Evolutionary conservation across 257 asterid species (phyloP).

Genomic region (Coffea canephora): DNA sequence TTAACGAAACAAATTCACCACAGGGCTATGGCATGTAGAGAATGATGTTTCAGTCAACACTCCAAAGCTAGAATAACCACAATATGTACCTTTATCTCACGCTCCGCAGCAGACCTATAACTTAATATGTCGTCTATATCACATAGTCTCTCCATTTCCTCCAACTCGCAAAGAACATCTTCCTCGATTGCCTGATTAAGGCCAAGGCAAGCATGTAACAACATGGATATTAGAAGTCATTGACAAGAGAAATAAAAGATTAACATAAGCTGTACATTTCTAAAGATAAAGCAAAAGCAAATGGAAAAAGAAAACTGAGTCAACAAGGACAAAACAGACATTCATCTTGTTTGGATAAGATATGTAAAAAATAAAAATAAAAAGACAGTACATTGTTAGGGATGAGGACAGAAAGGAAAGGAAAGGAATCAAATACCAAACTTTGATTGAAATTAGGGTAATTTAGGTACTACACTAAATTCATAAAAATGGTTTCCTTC

Average conservation of each 20-base stretch:
- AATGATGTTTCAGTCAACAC: neutral
- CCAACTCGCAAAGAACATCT: slow-evolving; percentile 63
- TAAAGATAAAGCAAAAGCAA: neutral
- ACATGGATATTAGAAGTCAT: neutral
- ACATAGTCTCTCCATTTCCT: slow-evolving; percentile 83
- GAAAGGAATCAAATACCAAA: too few species aligned
- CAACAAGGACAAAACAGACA: too few species aligned
- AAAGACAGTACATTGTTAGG: too few species aligned
- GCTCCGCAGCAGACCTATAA: slow-evolving; percentile 87
- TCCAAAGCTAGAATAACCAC: neutral
- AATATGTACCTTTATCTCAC: slow-evolving; percentile 60
- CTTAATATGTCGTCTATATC: slow-evolving; percentile 79
- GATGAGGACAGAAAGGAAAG: too few species aligned
- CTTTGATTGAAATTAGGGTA: too few species aligned
- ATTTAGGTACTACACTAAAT: too few species aligned
- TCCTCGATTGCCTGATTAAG: slow-evolving; percentile 58
- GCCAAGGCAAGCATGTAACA: neutral
- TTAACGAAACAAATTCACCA: neutral
- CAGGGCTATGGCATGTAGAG: neutral
- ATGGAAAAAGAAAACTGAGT: too few species aligned
- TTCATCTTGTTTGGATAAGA: too few species aligned
- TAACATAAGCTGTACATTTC: neutral
- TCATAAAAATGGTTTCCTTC: too few species aligned
- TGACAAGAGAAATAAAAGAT: neutral
- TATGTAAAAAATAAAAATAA: too few species aligned